These are phyloP conservation scores for Camellia japonica DNA, from an alignment of 148 eudicot species.

Conservation along the genomic window DNA sequence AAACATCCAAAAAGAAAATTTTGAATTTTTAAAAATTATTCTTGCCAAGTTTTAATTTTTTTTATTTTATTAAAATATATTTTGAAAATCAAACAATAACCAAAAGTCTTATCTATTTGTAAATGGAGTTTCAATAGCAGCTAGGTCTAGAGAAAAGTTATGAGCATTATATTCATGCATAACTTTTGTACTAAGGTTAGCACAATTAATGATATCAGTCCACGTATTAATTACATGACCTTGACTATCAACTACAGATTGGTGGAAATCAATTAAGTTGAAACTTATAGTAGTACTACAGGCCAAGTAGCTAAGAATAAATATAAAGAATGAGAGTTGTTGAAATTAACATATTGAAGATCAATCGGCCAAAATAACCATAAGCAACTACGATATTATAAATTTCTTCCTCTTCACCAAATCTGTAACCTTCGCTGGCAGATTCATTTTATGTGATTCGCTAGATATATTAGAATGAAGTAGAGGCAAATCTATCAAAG, in stretches of 20 bases:
- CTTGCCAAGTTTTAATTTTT: too few species aligned
- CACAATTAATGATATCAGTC: not conserved
- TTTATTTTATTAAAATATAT: too few species aligned
- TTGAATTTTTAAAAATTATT: too few species aligned
- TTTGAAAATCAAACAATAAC: too few species aligned
- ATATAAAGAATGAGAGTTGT: constrained; percentile 11
- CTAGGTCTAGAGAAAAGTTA: not conserved
- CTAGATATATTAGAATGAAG: too few species aligned
- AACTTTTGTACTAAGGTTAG: not conserved
- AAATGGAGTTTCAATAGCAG: not conserved
- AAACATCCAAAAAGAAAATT: too few species aligned
- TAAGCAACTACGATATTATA: too few species aligned
- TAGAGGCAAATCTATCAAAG: too few species aligned
- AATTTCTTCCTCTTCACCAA: not conserved
- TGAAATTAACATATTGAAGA: constrained; percentile 13
- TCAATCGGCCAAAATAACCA: not conserved
- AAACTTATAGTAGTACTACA: not conserved
- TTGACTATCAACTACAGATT: not conserved
- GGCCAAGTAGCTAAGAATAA: constrained; percentile 16
- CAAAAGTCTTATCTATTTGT: not conserved
- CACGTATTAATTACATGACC: not conserved
- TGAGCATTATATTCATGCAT: not conserved
- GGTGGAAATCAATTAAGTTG: not conserved
- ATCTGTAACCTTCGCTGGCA: not conserved
- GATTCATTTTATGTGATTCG: too few species aligned